Evolutionary conservation across 2,329 filamentous ascomycete species (phyloP).

Genomic region (Cladobotryum mycophilum): DNA sequence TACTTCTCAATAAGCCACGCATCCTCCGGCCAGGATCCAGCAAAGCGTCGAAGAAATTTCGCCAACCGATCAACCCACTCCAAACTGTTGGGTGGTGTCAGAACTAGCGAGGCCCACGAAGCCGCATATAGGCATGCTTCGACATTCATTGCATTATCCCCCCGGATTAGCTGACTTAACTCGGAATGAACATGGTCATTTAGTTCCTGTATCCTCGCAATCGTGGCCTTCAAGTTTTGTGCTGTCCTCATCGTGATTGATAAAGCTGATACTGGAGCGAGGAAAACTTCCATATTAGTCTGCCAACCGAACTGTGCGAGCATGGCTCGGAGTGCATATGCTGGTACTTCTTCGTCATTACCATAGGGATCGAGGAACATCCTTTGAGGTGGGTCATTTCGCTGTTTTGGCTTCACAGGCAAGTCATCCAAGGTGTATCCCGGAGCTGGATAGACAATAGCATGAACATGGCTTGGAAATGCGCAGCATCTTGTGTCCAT

Average conservation of each 20-base stretch:
- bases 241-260: slow-evolving; percentile 66
- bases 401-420: slow-evolving; percentile 25
- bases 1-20: slow-evolving; percentile 63
- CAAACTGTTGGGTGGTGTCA: slow-evolving; percentile 40
- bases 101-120: slow-evolving; percentile 62
- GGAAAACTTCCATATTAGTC: slow-evolving; percentile 41
- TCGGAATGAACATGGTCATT: slow-evolving; percentile 22
- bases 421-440: slow-evolving; percentile 55
- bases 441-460: slow-evolving; percentile 59
- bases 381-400: slow-evolving; percentile 29
- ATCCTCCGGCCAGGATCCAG: slow-evolving; percentile 51
- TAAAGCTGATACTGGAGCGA: slow-evolving; percentile 57
- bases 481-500: slow-evolving; percentile 73
- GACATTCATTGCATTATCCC: slow-evolving; percentile 37
- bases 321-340: slow-evolving; percentile 51
- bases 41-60: slow-evolving; percentile 49
- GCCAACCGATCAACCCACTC: slow-evolving; percentile 58
- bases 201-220: slow-evolving; percentile 23
- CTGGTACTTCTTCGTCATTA: slow-evolving; percentile 58
- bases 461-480: slow-evolving; percentile 81
- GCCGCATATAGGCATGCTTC: slow-evolving; percentile 62
- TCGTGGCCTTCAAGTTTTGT: slow-evolving; percentile 75
- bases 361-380: slow-evolving; percentile 86
- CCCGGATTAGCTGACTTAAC: slow-evolving; percentile 30
- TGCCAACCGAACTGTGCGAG: slow-evolving; percentile 46